Evolutionary conservation across 1,284 basidiomycete species (phyloP).

Genomic region (Thecaphora thlaspeos): DNA sequence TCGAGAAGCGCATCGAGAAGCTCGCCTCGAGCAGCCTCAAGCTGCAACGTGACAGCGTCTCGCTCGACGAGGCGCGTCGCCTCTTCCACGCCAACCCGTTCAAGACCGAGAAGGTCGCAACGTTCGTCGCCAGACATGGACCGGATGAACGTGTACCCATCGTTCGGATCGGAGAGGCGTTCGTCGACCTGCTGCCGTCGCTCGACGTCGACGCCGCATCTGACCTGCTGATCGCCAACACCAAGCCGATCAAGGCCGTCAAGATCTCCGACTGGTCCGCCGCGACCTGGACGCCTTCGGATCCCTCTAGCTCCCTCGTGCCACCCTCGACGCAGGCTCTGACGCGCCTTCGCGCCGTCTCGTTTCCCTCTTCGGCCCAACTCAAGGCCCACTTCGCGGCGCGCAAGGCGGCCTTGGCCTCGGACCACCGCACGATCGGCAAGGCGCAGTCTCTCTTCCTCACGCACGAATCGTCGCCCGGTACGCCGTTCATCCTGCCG

Average conservation of each 20-base stretch:
- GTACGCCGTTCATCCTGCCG: constrained; percentile 55
- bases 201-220: neutral
- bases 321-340: constrained; percentile 9
- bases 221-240: constrained; percentile 7
- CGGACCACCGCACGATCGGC: constrained; percentile 48
- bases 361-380: constrained; percentile 13
- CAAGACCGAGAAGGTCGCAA: constrained; percentile 8
- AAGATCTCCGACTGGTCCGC: constrained; percentile 18
- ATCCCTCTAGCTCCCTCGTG: neutral
- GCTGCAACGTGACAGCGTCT: constrained; percentile 1
- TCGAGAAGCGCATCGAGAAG: neutral
- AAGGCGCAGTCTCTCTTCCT: constrained; percentile 49
- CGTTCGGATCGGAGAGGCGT: constrained; percentile 8
- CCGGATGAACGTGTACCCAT: constrained; percentile 4
- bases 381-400: constrained; percentile 9
- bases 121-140: neutral
- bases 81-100: constrained; percentile 10
- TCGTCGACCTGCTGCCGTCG: constrained; percentile 7
- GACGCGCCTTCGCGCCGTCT: constrained; percentile 15
- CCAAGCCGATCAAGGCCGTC: constrained; percentile 17
- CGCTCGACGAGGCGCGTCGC: neutral
- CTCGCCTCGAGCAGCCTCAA: constrained; percentile 1
- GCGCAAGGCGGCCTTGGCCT: constrained; percentile 9
- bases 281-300: constrained; percentile 7
- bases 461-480: constrained; percentile 52